Percentiles rank a stretch among this genome's conserved stretches.
These are phyloP conservation scores for Aspergillus funiculosus DNA, from an alignment of 495 filamentous ascomycete species.

Conservation along the genomic window DNA sequence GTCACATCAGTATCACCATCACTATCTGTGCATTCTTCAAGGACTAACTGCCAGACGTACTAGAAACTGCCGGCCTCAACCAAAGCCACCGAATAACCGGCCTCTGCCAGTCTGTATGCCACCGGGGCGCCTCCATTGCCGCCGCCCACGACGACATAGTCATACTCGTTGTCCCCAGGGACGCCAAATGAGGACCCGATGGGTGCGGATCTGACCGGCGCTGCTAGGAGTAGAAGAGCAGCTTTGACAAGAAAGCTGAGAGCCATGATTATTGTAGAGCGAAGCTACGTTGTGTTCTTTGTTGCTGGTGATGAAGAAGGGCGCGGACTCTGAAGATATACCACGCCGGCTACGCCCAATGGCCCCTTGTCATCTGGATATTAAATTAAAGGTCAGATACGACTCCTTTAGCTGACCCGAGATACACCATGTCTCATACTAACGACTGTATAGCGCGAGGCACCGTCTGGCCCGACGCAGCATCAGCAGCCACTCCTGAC, in stretches of 20 bases:
- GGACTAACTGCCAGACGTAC: neutral
- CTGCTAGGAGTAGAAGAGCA: neutral
- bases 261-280: neutral
- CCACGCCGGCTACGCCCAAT: too few species aligned
- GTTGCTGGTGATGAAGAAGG: neutral
- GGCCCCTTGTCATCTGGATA: too few species aligned
- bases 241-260: neutral
- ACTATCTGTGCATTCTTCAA: neutral
- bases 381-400: too few species aligned
- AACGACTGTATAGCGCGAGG: too few species aligned
- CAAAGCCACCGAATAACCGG: constrained; percentile 35
- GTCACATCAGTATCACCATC: neutral
- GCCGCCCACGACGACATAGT: constrained; percentile 47
- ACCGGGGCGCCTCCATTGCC: constrained; percentile 46
- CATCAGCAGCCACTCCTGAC: too few species aligned
- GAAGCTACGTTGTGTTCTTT: too few species aligned
- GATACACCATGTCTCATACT: too few species aligned
- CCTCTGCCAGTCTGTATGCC: constrained; percentile 36
- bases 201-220: neutral
- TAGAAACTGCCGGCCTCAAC: constrained; percentile 53
- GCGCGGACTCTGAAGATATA: too few species aligned
- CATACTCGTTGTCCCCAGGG: constrained; percentile 16
- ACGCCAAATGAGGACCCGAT: neutral
- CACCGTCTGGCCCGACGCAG: too few species aligned
- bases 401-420: too few species aligned